Evolutionary conservation across 2,329 filamentous ascomycete genomes (phyloP), one percentile per base, ranked within the genome.

Genomic region (Calycina herbarum): DNA sequence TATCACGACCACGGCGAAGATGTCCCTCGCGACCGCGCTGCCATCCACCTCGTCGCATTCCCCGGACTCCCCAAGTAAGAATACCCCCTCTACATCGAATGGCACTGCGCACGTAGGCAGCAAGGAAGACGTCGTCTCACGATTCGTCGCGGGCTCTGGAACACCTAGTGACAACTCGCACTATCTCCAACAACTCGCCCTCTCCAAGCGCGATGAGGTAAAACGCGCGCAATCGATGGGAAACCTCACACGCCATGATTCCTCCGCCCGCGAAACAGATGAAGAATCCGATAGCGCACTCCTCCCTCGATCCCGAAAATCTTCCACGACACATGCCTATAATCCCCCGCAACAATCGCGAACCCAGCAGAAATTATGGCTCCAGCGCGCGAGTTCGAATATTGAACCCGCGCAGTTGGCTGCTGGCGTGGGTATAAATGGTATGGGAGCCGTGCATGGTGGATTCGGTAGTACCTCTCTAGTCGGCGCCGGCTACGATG

Each of bases 331-430:
- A 6, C 62, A 67, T 13, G 67, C 67, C 20, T 75, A 75, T 57
- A 67, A 71, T 31, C 71, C 72, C 3, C 69, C 72, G 1, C 74
- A 86, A 66, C 82, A 85, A 69, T 91, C 88, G 63, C 83, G 90
- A 15, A 91, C 89, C 0, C 89, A 92, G 77, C 89, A 92, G 75
- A 93, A 93, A 73, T 80, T 93, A 15, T 89, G 91, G 77, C 82
- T 93, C 1, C 89, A 92, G 73, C 85, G 90, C 45, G 89, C 89
- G 35, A 90, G 88, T 73, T 91, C 89, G 3, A 86, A 85, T 69
- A 88, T 92, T 59, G 89, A 92, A 70, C 86, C 87, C 0, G 79
- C 84, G 35, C 85, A 88, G 65, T 74, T 79, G 69, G 70, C 78
- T 67, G 80, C 74, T 61, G 77, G 76, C 13, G 72, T 76, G 8